Percentiles rank a stretch among this genome's conserved stretches.
These are phyloP conservation scores for Xylariaceae sp. DNA, from an alignment of 2,329 filamentous ascomycete species.

Conservation along the genomic window DNA sequence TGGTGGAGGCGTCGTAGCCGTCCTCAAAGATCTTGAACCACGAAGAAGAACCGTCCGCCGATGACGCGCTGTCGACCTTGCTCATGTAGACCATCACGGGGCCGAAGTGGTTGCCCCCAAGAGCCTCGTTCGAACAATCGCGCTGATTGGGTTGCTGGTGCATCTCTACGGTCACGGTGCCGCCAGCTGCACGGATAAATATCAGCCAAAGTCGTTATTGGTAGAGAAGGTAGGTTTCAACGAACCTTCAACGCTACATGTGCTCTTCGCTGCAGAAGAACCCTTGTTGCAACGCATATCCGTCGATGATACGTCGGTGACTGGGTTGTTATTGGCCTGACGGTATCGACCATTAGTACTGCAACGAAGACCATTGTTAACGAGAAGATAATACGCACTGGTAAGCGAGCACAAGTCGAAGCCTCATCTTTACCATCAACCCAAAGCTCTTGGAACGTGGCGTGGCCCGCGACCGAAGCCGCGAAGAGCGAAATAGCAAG, in stretches of 20 bases:
- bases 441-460: constrained; percentile 50
- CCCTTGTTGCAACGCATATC: constrained; percentile 41
- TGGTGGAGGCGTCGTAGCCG: constrained; percentile 31
- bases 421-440: constrained; percentile 40
- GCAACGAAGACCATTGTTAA: neutral
- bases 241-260: constrained; percentile 36
- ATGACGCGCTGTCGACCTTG: constrained; percentile 34
- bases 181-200: constrained; percentile 33
- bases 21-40: constrained; percentile 44
- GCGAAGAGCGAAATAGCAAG: constrained; percentile 13
- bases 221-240: constrained; percentile 15
- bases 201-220: constrained; percentile 29
- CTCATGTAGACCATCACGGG: constrained; percentile 38
- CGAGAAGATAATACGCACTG: no score
- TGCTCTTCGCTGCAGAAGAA: constrained; percentile 30
- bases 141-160: constrained; percentile 38
- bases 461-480: constrained; percentile 37
- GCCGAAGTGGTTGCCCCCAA: constrained; percentile 40
- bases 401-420: constrained; percentile 43
- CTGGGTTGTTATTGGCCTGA: constrained; percentile 42
- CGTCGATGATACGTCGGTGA: constrained; percentile 38
- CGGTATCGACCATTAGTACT: neutral
- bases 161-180: constrained; percentile 53
- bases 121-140: constrained; percentile 35
- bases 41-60: constrained; percentile 26